Evolutionary conservation across 2,329 filamentous ascomycete species (phyloP).

Genomic region (Chaetomiaceae sp.): DNA sequence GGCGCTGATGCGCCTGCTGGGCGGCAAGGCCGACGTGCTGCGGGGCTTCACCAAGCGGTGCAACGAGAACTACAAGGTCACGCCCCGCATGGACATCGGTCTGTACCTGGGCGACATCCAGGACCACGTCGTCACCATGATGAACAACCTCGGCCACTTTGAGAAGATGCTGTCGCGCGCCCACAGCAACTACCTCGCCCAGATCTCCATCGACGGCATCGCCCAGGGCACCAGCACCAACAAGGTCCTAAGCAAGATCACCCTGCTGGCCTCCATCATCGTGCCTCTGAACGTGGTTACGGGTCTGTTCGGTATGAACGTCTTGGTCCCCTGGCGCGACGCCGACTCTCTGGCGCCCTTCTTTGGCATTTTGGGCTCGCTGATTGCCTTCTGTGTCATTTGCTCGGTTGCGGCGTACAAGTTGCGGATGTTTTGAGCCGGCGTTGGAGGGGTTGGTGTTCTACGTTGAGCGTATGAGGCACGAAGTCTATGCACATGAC

Average conservation of each 20-base stretch:
- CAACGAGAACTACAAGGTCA: slow-evolving; percentile 95
- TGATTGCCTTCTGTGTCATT: slow-evolving; percentile 49
- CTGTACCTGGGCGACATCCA: slow-evolving; percentile 97
- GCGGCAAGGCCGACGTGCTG: slow-evolving; percentile 97
- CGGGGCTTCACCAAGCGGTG: slow-evolving; percentile 97
- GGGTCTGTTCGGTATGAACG: slow-evolving; percentile 85
- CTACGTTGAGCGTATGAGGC: neutral
- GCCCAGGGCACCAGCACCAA: slow-evolving; percentile 85
- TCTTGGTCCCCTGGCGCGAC: slow-evolving; percentile 61
- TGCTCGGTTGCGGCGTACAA: slow-evolving; percentile 43
- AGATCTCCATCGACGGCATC: slow-evolving; percentile 88
- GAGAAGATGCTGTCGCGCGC: slow-evolving; percentile 95
- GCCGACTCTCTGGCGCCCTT: slow-evolving; percentile 52
- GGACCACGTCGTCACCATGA: slow-evolving; percentile 99
- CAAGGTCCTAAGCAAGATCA: slow-evolving; percentile 89
- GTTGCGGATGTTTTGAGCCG: slow-evolving; percentile 14
- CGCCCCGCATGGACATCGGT: slow-evolving; percentile 92
- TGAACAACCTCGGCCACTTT: slow-evolving; percentile 90
- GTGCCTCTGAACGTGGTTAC: slow-evolving; percentile 93
- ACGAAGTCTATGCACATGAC: neutral
- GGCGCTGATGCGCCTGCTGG: slow-evolving; percentile 84
- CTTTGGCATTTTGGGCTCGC: slow-evolving; percentile 46
- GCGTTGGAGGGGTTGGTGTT: neutral
- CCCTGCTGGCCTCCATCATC: slow-evolving; percentile 88
- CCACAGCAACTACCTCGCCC: slow-evolving; percentile 94